These are phyloP conservation scores for Primulina huaijiensis DNA, from an alignment of 257 asterid genomes.

Conservation along the genomic window DNA sequence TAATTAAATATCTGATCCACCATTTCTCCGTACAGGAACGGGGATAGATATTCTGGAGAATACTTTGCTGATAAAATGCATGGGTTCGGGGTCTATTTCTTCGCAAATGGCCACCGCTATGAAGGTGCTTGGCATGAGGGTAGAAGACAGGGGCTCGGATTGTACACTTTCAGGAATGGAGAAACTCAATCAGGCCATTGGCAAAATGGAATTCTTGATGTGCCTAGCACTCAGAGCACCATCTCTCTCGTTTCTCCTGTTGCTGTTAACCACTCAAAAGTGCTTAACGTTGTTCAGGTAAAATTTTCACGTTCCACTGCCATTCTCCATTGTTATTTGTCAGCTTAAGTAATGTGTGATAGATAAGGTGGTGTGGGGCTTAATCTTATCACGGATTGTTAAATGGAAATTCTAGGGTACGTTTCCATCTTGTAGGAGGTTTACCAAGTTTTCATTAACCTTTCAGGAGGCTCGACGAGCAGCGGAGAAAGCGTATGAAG, in stretches of 20 bases:
- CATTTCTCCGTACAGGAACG: constrained; percentile 49
- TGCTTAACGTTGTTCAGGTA: constrained; percentile 85
- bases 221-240: constrained; percentile 74
- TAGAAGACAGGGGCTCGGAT: constrained; percentile 81
- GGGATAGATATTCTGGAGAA: constrained; percentile 86
- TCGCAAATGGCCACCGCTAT: constrained; percentile 77
- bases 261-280: constrained; percentile 82
- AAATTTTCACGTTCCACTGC: constrained; percentile 13
- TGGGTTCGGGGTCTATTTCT: constrained; percentile 76
- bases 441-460: constrained; percentile 5
- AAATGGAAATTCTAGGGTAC: neutral
- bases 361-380: neutral
- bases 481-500: constrained; percentile 75
- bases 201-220: constrained; percentile 82
- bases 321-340: neutral
- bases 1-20: constrained; percentile 11
- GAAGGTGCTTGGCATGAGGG: constrained; percentile 99
- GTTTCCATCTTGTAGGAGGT: neutral
- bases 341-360: neutral
- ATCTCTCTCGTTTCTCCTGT: constrained; percentile 69
- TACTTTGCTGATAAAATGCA: constrained; percentile 93
- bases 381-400: neutral
- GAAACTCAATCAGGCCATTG: constrained; percentile 90
- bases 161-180: constrained; percentile 78
- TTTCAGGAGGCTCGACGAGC: constrained; percentile 79